These are phyloP conservation scores for Saturnispora serradocipensis DNA, from an alignment of 805 yeast species.

Conservation along the genomic window DNA sequence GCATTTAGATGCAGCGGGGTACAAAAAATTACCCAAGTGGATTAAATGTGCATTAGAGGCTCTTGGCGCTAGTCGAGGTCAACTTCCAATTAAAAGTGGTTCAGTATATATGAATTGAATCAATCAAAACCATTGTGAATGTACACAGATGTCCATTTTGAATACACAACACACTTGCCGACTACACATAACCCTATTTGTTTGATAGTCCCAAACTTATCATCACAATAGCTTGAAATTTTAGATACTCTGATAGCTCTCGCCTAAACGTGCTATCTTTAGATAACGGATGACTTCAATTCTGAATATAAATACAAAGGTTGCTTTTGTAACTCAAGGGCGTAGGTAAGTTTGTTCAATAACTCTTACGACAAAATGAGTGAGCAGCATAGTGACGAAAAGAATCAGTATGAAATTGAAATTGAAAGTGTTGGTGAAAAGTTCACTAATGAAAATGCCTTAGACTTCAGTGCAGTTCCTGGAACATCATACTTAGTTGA, in stretches of 20 bases:
- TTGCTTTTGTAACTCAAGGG: not conserved
- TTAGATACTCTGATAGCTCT: not conserved
- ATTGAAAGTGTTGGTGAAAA: not conserved
- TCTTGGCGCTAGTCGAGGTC: not conserved
- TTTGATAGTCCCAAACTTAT: not conserved
- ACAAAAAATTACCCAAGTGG: not conserved
- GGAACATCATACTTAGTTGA: conserved; percentile 46
- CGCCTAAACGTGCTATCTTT: not conserved
- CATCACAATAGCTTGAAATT: not conserved
- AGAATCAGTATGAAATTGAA: not conserved
- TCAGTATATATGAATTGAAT: too few relatives aligned
- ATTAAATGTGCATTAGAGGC: not conserved
- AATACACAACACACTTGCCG: not conserved
- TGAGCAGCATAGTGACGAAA: not conserved
- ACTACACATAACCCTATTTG: not conserved
- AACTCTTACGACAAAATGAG: not conserved
- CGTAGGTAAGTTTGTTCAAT: not conserved
- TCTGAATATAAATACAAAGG: not conserved
- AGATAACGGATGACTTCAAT: not conserved
- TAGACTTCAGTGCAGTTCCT: conserved; percentile 34
- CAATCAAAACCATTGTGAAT: too few relatives aligned
- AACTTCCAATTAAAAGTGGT: not conserved
- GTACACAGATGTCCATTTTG: not conserved
- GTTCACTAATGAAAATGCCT: not conserved
- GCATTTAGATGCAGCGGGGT: not conserved